Evolutionary conservation across 2,329 filamentous ascomycete genomes (phyloP).

Genomic region (Alternaria alternata): DNA sequence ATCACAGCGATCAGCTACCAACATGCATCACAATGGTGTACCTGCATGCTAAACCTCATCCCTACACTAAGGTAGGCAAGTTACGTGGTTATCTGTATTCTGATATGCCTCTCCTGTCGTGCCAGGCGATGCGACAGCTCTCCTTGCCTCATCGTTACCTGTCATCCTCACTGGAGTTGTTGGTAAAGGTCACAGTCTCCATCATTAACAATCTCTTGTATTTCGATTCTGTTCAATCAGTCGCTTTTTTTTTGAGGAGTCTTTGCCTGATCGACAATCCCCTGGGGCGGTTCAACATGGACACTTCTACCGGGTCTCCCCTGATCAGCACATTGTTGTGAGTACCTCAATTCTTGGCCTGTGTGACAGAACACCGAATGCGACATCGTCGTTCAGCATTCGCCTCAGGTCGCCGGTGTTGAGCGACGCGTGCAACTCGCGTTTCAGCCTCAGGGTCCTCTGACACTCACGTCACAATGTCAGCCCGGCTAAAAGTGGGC

Average conservation of each 20-base stretch:
- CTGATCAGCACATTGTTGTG: not conserved
- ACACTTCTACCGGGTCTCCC: not conserved
- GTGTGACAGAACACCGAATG: not conserved
- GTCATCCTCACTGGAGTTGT: not conserved
- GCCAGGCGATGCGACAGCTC: not conserved
- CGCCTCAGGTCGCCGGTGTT: slow-evolving; percentile 12
- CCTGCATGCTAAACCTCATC: not conserved
- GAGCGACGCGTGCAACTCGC: slow-evolving; percentile 8
- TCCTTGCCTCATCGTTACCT: not conserved
- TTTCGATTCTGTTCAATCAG: not conserved
- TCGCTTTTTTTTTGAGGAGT: not conserved
- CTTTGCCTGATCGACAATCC: not conserved
- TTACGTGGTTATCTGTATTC: not conserved
- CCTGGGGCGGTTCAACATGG: not conserved
- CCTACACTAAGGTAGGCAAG: not conserved
- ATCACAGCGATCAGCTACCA: not conserved
- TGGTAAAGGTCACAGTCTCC: not conserved
- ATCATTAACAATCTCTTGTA: not conserved
- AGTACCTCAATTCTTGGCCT: not conserved
- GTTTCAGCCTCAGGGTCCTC: slow-evolving; percentile 38
- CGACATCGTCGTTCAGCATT: slow-evolving; percentile 4
- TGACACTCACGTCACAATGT: slow-evolving; percentile 27
- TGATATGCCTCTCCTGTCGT: not conserved
- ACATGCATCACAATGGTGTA: not conserved
- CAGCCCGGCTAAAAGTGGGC: slow-evolving; percentile 21